Percentiles rank a stretch among this genome's conserved stretches.
These are phyloP conservation scores for Blastobotrys apis DNA, from an alignment of 1,139 yeast species.

Conservation along the genomic window DNA sequence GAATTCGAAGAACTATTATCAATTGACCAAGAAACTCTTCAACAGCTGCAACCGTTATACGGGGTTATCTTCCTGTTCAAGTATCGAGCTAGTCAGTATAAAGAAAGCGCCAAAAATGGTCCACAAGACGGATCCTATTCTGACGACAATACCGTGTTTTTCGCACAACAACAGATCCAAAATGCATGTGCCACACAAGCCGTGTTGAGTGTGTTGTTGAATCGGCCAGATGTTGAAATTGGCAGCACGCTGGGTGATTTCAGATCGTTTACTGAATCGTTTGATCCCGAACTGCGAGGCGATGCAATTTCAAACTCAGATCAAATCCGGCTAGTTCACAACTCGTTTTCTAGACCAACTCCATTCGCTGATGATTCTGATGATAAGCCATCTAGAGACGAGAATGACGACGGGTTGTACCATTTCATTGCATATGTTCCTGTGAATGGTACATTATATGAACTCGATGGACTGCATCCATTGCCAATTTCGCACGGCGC, in stretches of 20 bases:
- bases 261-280: conserved; percentile 48
- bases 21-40: conserved; percentile 48
- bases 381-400: conserved; percentile 34
- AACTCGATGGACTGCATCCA: conserved; percentile 61
- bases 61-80: conserved; percentile 66
- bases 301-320: conserved; percentile 64
- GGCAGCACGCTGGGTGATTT: conserved; percentile 52
- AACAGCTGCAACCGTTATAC: conserved; percentile 41
- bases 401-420: conserved; percentile 51
- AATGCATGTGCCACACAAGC: conserved; percentile 82
- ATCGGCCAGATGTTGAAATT: conserved; percentile 41
- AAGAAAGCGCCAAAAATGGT: conserved; percentile 5
- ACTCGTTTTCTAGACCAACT: conserved; percentile 59
- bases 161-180: conserved; percentile 63
- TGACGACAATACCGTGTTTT: conserved; percentile 41
- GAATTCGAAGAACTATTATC: conserved; percentile 60
- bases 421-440: conserved; percentile 59
- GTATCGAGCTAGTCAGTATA: conserved; percentile 42
- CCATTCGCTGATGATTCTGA: conserved; percentile 46
- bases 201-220: conserved; percentile 54
- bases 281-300: conserved; percentile 58
- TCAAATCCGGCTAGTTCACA: conserved; percentile 54
- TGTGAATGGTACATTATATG: conserved; percentile 50
- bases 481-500: conserved; percentile 53
- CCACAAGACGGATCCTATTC: conserved; percentile 46